These are phyloP conservation scores for Pythium aristosporum DNA, from an alignment of 352 stramenopile species.

Conservation along the genomic window DNA sequence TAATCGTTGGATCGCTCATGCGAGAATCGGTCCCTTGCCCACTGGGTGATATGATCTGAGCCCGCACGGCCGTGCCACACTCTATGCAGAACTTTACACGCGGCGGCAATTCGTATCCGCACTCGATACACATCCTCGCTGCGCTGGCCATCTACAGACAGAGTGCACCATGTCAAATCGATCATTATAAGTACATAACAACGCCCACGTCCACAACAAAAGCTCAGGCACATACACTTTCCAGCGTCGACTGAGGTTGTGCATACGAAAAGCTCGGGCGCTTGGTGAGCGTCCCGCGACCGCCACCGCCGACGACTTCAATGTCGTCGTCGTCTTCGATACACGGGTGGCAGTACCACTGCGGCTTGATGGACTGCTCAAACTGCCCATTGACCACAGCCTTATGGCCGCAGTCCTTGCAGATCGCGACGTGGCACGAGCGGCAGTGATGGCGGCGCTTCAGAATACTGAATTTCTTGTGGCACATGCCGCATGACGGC, in stretches of 20 bases:
- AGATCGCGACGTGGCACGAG: conserved; percentile 79
- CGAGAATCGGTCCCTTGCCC: conserved; percentile 10
- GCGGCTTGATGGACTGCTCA: conserved; percentile 48
- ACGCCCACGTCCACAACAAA: not conserved
- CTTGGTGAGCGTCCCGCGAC: conserved; percentile 45
- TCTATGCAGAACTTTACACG: conserved; percentile 88
- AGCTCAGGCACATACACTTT: conserved; percentile 12
- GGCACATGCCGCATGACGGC: conserved; percentile 69
- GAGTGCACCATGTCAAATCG: not conserved
- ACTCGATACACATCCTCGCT: conserved; percentile 56
- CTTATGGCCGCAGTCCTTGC: conserved; percentile 82
- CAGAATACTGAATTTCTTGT: conserved; percentile 79
- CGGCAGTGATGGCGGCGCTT: conserved; percentile 84
- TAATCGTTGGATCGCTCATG: conserved; percentile 10
- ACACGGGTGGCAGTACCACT: conserved; percentile 80
- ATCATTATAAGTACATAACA: not conserved
- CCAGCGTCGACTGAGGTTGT: conserved; percentile 32
- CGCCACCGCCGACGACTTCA: conserved; percentile 53
- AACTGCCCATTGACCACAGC: conserved; percentile 61
- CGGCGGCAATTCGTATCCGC: conserved; percentile 71
- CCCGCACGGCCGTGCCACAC: conserved; percentile 66
- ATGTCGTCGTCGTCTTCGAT: conserved; percentile 68
- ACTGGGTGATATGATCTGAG: conserved; percentile 50
- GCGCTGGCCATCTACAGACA: conserved; percentile 46
- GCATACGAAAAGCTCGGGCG: conserved; percentile 61